Percentiles rank a stretch among this genome's conserved stretches.
Evolutionary conservation across 352 stramenopile species (phyloP).

Genomic region (Phytophthora ohioensis): DNA sequence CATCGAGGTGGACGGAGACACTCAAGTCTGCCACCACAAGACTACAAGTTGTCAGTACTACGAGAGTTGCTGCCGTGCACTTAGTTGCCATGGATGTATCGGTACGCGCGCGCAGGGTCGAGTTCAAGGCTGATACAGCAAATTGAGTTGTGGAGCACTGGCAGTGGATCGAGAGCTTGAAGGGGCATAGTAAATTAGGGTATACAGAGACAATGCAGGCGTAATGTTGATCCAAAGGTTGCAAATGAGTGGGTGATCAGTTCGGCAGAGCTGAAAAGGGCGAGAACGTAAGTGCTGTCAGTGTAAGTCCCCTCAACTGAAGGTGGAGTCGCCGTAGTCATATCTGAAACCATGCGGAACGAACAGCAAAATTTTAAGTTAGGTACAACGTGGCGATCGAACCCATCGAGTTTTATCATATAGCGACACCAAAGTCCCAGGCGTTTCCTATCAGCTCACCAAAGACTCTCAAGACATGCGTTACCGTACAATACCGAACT

Average conservation of each 20-base stretch:
- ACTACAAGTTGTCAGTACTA: not conserved
- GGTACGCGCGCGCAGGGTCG: not conserved
- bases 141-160: not conserved
- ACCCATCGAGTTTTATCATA: too few relatives aligned
- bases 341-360: not conserved
- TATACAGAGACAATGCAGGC: not conserved
- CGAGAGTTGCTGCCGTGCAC: not conserved
- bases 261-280: not conserved
- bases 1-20: conserved; percentile 3
- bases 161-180: not conserved
- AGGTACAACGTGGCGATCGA: too few relatives aligned
- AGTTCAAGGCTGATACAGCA: not conserved
- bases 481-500: too few relatives aligned
- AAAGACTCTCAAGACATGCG: too few relatives aligned
- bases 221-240: not conserved
- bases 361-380: too few relatives aligned
- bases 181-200: not conserved
- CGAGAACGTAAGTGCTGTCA: not conserved
- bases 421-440: too few relatives aligned
- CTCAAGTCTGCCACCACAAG: not conserved
- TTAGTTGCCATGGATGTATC: not conserved
- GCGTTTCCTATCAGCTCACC: too few relatives aligned
- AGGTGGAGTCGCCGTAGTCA: not conserved
- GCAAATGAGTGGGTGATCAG: conserved; percentile 1
- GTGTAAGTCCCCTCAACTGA: not conserved